phyloP scores from a whole-genome alignment of 345 rosid species.

The Hibiscus tridactylites region DNA sequence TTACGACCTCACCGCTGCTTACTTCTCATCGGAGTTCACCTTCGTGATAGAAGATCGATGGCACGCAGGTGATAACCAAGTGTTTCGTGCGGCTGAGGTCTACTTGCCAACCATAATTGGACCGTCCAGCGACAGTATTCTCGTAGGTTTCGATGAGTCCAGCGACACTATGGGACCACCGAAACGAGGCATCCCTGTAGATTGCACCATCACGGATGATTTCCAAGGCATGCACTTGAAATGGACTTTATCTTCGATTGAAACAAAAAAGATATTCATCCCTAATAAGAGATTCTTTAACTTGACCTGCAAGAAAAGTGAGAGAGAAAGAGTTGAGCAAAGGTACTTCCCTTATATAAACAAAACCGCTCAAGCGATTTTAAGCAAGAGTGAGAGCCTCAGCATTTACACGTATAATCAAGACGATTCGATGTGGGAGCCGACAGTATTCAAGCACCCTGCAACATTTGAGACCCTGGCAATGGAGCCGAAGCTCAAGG shows the following conservation, averaged over 20 bases:
- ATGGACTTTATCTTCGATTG: constrained; percentile 20
- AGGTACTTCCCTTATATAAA: constrained; percentile 18
- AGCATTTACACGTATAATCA: constrained; percentile 24
- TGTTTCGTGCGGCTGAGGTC: constrained; percentile 19
- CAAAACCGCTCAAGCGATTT: constrained; percentile 6
- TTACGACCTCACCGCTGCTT: neutral
- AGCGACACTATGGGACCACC: constrained; percentile 16
- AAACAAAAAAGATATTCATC: constrained; percentile 9
- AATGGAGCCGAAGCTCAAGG: constrained; percentile 8
- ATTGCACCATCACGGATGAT: constrained; percentile 12
- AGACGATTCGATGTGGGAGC: constrained; percentile 3
- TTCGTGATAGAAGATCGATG: constrained; percentile 30
- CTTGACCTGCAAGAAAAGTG: constrained; percentile 17
- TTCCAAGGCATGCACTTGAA: constrained; percentile 15
- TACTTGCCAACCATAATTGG: constrained; percentile 25
- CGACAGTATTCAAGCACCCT: constrained; percentile 8
- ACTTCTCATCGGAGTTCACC: constrained; percentile 22
- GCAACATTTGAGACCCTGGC: constrained; percentile 14
- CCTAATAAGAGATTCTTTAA: constrained; percentile 5
- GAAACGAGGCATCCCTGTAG: constrained; percentile 18
- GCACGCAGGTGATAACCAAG: constrained; percentile 23
- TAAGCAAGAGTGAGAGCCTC: constrained; percentile 10
- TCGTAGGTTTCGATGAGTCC: constrained; percentile 23
- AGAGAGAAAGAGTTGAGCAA: constrained; percentile 7
- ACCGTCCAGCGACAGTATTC: constrained; percentile 10